Evolutionary conservation across 176 grass and related monocot genomes (phyloP).

Genomic region (Ensete ventricosum): DNA sequence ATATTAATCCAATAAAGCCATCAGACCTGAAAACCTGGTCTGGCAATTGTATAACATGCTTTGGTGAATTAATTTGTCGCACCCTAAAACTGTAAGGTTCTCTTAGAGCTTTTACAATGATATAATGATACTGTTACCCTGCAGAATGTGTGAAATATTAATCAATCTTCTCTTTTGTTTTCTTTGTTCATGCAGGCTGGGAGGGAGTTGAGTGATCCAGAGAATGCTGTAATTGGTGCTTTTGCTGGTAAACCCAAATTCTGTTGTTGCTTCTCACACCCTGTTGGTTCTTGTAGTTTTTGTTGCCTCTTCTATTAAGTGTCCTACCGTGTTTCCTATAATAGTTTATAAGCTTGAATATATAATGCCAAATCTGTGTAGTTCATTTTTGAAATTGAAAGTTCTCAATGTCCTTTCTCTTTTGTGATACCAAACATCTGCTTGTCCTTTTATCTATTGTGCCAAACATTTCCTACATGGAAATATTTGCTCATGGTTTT

Average conservation of each 20-base stretch:
- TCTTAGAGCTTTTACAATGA: background rate
- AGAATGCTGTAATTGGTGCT: constrained; percentile 95
- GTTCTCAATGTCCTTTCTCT: background rate
- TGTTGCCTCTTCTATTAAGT: background rate
- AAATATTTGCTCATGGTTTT: background rate
- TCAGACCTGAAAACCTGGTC: background rate
- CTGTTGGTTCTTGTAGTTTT: background rate
- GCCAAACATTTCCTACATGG: background rate
- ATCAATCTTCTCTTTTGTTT: background rate
- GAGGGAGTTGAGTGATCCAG: constrained; percentile 83
- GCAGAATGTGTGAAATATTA: background rate
- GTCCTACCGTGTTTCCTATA: background rate
- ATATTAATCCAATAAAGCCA: background rate
- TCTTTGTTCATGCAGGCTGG: constrained; percentile 37
- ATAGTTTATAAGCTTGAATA: background rate
- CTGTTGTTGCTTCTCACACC: background rate
- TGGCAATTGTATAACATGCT: too few relatives aligned
- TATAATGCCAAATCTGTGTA: too few relatives aligned
- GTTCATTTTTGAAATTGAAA: background rate
- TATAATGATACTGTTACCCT: background rate
- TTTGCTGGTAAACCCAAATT: constrained; percentile 49
- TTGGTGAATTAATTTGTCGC: background rate
- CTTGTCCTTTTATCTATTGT: too few relatives aligned
- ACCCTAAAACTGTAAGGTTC: background rate
- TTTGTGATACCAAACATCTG: background rate